These are phyloP conservation scores for Nectriaceae sp. DNA, from an alignment of 2,329 filamentous ascomycete genomes.

Conservation along the genomic window DNA sequence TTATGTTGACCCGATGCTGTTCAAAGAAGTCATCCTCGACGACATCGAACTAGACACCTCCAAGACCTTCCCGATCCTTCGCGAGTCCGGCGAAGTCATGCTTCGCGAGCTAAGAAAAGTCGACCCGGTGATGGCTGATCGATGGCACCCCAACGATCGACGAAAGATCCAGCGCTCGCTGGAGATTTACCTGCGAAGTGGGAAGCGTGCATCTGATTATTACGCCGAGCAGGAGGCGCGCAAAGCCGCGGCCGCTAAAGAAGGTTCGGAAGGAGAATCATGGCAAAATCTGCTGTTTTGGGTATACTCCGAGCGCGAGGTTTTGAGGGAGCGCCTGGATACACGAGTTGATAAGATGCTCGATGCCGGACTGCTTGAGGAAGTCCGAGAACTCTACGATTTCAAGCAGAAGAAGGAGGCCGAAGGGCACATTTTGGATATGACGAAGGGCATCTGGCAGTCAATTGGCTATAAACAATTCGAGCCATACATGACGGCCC, in stretches of 20 bases:
- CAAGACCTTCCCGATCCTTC: slow-evolving; percentile 66
- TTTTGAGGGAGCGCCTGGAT: slow-evolving; percentile 71
- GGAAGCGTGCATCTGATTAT: slow-evolving; percentile 78
- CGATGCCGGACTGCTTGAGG: slow-evolving; percentile 50
- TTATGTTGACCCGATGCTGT: slow-evolving; percentile 87
- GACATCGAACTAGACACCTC: slow-evolving; percentile 39
- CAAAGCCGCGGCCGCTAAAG: slow-evolving; percentile 32
- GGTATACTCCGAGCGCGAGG: slow-evolving; percentile 74
- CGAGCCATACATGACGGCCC: slow-evolving; percentile 64
- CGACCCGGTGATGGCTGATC: slow-evolving; percentile 84
- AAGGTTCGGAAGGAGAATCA: slow-evolving; percentile 20
- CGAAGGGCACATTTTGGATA: slow-evolving; percentile 62
- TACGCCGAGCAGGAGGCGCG: slow-evolving; percentile 73
- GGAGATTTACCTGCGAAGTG: slow-evolving; percentile 85
- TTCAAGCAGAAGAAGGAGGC: slow-evolving; percentile 39
- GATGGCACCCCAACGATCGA: slow-evolving; percentile 92
- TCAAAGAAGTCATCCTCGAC: slow-evolving; percentile 62
- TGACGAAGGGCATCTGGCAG: slow-evolving; percentile 87
- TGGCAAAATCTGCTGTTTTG: slow-evolving; percentile 76
- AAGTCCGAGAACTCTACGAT: slow-evolving; percentile 48
- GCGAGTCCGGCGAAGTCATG: slow-evolving; percentile 70
- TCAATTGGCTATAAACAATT: slow-evolving; percentile 97
- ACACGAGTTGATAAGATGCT: slow-evolving; percentile 84
- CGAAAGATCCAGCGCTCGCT: slow-evolving; percentile 89
- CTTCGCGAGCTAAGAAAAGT: slow-evolving; percentile 73